Base-by-base conservation (phyloP, 129 eudicot species). In the Flaveria brownii region DNA sequence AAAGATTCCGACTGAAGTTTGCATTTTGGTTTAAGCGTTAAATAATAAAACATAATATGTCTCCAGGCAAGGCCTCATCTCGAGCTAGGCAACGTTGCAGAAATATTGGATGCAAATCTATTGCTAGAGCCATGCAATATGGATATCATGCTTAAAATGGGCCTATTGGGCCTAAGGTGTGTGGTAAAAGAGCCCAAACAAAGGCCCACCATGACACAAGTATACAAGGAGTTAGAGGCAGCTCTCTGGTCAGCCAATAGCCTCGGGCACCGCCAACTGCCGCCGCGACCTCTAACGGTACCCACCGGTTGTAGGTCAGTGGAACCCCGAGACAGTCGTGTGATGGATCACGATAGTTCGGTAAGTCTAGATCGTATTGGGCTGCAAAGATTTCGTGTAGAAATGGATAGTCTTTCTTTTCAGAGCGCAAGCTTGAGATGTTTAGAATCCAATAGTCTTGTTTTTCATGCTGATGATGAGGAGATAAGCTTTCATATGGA, bases 171-270 rank as follows among this genome's bases (percentile, higher is more conserved):
- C 71, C 83, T 91, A 52, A 85, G 81, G 64, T 91, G 97, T 77
- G 92, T 86, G 54, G 89, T 81, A n/a, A 81, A 77, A 77, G 87
- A 70, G 76, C 97, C 97, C 39, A 91, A 86, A 87, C 78, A 88
- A 72, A 88, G 94, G 87, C 97, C 97, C 55, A 85, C 94, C 46
- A 91, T 86, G 94, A 86, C 87, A 63, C 90, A 80, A 80, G 97
- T 88, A 12, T 88, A 81, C 83, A 82, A 88, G 75, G 90, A 86
- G 71, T 74, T 91, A 4, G 92, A 91, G 74, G 80, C 94, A 36
- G 83, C 88, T 49, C 88, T 91, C 26, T 56, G 70, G 72, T 52
- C 78, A 30, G 85, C 82, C n/a, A 84, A 84, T 28, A 63, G 64
- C 59, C 11, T 25, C 69, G 43, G 50, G 18, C 63, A 60, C 7